Evolutionary conservation across 768 basidiomycete species (phyloP).

Genomic region (Pleurotus djamor): DNA sequence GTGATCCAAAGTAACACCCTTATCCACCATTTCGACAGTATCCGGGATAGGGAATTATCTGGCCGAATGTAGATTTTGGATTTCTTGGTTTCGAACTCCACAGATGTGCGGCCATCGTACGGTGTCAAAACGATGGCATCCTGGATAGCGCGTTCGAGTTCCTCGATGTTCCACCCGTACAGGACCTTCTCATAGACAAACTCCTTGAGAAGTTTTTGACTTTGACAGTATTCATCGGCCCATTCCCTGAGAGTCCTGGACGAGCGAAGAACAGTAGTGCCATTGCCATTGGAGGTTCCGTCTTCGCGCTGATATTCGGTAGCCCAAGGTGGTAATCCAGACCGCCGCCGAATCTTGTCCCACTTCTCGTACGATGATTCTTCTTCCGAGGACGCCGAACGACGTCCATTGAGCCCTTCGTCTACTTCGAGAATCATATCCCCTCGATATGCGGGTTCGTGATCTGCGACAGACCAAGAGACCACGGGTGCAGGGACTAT

Average conservation of each 20-base stretch:
- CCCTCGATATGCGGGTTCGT: constrained; percentile 64
- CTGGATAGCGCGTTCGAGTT: constrained; percentile 33
- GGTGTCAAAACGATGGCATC: constrained; percentile 42
- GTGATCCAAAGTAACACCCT: constrained; percentile 66
- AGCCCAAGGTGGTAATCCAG: constrained; percentile 51
- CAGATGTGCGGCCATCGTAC: constrained; percentile 42
- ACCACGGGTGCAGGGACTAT: constrained; percentile 30
- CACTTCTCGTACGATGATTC: constrained; percentile 39
- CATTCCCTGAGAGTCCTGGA: constrained; percentile 69
- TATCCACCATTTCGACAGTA: constrained; percentile 70
- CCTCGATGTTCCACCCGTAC: constrained; percentile 47
- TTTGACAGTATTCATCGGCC: constrained; percentile 82
- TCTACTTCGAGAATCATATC: constrained; percentile 59
- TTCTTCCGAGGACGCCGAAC: constrained; percentile 40
- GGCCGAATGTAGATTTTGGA: constrained; percentile 65
- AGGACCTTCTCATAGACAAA: constrained; percentile 66
- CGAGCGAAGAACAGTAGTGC: constrained; percentile 35
- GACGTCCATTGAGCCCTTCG: constrained; percentile 21
- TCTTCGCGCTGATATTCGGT: constrained; percentile 14
- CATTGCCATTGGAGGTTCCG: constrained; percentile 10
- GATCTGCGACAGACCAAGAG: constrained; percentile 64
- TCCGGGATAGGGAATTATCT: constrained; percentile 60
- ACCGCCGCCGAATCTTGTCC: constrained; percentile 37
- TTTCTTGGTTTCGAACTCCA: constrained; percentile 47
- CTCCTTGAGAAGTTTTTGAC: constrained; percentile 71